phyloP scores from a whole-genome alignment of 2,329 filamentous ascomycete genomes.

The Trichoderma sp. region DNA sequence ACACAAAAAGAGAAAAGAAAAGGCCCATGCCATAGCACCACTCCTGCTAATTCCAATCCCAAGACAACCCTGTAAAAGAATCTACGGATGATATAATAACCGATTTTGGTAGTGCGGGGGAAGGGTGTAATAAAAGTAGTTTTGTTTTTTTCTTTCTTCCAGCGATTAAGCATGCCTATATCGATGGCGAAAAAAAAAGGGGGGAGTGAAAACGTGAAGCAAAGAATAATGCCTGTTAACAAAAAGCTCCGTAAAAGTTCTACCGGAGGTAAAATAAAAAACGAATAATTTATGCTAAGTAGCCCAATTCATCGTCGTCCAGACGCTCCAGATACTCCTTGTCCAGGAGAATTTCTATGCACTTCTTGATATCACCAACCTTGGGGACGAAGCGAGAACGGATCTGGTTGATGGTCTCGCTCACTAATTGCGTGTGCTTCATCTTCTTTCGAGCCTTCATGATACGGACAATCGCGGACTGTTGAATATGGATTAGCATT shows the following conservation, averaged over 20 bases:
- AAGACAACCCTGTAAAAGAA: slow-evolving; percentile 1
- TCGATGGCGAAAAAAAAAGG: background rate
- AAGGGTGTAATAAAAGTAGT: background rate
- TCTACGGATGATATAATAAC: slow-evolving; percentile 19
- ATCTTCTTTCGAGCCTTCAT: slow-evolving; percentile 99
- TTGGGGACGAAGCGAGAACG: slow-evolving; percentile 90
- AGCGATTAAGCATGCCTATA: slow-evolving; percentile 3
- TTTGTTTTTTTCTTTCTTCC: background rate
- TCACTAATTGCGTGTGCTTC: slow-evolving; percentile 93
- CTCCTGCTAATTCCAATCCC: slow-evolving; percentile 17
- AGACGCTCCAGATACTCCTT: slow-evolving; percentile 98
- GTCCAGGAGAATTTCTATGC: slow-evolving; percentile 96
- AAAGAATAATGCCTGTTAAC: background rate
- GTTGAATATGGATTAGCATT: background rate
- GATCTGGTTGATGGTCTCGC: slow-evolving; percentile 95
- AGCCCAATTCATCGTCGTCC: slow-evolving; percentile 91
- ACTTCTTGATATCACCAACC: slow-evolving; percentile 97
- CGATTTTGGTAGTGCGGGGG: background rate
- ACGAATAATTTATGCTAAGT: slow-evolving; percentile 69
- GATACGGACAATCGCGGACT: slow-evolving; percentile 98
- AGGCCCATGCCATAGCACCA: background rate
- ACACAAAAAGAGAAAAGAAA: background rate
- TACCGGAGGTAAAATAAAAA: background rate
- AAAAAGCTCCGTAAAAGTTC: slow-evolving; percentile 1
- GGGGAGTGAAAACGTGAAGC: background rate